These are phyloP conservation scores for Exophiala aquamarina DNA, from an alignment of 2,329 filamentous ascomycete species.

Conservation along the genomic window DNA sequence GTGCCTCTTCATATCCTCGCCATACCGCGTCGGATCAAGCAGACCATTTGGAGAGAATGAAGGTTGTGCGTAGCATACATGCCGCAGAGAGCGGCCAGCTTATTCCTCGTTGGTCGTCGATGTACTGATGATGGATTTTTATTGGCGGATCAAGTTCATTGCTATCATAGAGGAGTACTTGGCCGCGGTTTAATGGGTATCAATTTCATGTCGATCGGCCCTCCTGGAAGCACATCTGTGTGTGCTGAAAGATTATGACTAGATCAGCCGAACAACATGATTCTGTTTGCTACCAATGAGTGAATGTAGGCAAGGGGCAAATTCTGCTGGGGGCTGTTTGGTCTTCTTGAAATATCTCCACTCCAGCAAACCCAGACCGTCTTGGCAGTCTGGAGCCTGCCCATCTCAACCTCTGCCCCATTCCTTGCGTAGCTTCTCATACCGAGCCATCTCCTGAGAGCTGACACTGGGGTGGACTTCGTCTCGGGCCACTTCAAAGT, in stretches of 20 bases:
- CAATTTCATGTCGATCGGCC: too few species aligned
- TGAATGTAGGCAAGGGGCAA: too few species aligned
- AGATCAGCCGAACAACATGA: too few species aligned
- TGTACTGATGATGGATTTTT: conserved; percentile 12
- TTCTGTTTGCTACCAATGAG: too few species aligned
- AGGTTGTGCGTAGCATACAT: conserved; percentile 27
- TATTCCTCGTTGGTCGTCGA: conserved; percentile 13
- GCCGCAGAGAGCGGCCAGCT: conserved; percentile 28
- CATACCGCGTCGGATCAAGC: conserved; percentile 14
- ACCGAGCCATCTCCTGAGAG: conserved; percentile 59
- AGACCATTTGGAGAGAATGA: conserved; percentile 25
- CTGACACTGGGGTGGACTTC: conserved; percentile 36
- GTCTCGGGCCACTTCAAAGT: conserved; percentile 22
- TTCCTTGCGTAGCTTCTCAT: conserved; percentile 53
- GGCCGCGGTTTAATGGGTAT: too few species aligned
- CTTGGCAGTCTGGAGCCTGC: too few species aligned
- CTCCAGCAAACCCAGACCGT: too few species aligned
- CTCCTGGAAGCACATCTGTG: too few species aligned
- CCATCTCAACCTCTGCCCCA: conserved; percentile 38
- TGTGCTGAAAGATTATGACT: too few species aligned
- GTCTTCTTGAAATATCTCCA: too few species aligned
- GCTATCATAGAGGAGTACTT: not conserved
- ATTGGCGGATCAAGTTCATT: conserved; percentile 1
- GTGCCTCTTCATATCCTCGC: conserved; percentile 2
- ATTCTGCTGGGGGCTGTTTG: too few species aligned